Evolutionary conservation across 345 rosid genomes (phyloP).

Genomic region (Barbarea vulgaris): DNA sequence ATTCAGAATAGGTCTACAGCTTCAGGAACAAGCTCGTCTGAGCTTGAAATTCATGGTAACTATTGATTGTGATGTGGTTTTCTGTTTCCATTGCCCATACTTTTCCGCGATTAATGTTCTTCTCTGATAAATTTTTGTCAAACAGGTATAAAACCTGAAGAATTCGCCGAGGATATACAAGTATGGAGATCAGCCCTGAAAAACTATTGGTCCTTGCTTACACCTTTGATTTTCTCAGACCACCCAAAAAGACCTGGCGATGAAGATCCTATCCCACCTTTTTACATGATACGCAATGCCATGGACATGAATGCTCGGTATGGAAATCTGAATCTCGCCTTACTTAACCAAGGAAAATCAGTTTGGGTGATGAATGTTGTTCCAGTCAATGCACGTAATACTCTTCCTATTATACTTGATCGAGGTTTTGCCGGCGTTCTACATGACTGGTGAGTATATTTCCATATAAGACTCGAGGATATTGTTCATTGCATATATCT

Average conservation of each 20-base stretch:
- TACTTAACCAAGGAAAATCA: conserved; percentile 71
- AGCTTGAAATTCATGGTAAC: conserved; percentile 87
- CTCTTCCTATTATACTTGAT: conserved; percentile 88
- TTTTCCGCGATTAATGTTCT: neutral
- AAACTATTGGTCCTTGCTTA: conserved; percentile 93
- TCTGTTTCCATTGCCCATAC: neutral
- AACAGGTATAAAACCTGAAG: conserved; percentile 77
- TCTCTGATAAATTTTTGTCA: neutral
- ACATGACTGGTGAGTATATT: conserved; percentile 83
- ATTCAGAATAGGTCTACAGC: conserved; percentile 78
- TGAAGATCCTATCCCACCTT: conserved; percentile 97
- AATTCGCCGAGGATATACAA: conserved; percentile 70
- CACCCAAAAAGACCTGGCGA: conserved; percentile 99
- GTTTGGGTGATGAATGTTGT: conserved; percentile 98
- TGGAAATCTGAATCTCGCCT: conserved; percentile 82
- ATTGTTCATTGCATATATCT: neutral
- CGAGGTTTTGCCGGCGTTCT: conserved; percentile 87
- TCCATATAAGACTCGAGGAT: neutral
- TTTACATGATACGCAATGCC: conserved; percentile 92
- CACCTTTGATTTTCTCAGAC: conserved; percentile 96
- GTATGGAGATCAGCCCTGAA: conserved; percentile 71
- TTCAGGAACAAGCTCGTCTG: conserved; percentile 54
- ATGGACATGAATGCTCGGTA: conserved; percentile 99
- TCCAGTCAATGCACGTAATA: conserved; percentile 68
- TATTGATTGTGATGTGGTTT: conserved; percentile 1